Evolutionary conservation across 164 flowering plant species (phyloP).

Genomic region (Magnolia officinalis): DNA sequence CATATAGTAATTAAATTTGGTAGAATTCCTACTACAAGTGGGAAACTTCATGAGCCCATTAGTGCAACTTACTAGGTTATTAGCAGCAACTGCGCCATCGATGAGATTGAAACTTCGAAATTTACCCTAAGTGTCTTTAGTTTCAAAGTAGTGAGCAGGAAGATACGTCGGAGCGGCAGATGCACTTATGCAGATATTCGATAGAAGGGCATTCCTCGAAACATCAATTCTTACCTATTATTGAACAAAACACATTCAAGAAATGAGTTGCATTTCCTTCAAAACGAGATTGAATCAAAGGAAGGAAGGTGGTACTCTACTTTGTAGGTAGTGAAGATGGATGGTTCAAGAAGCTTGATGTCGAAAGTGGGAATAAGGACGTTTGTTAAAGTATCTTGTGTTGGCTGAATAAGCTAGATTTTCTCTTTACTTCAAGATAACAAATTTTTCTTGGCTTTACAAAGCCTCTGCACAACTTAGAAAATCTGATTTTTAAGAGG

Average conservation of each 20-base stretch:
- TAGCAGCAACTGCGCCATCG: conserved; percentile 51
- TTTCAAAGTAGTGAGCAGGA: conserved; percentile 17
- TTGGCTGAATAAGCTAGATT: no score
- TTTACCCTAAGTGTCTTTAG: conserved; percentile 22
- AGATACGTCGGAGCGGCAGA: conserved; percentile 29
- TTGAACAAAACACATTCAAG: not conserved
- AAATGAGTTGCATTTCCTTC: not conserved
- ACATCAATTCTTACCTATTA: conserved; percentile 18
- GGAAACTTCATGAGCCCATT: not conserved
- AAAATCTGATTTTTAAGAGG: no score
- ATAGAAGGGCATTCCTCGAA: conserved; percentile 25
- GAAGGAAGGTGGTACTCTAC: conserved; percentile 1
- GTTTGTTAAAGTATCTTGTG: conserved; percentile 17
- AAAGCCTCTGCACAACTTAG: no score
- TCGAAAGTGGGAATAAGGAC: conserved; percentile 22
- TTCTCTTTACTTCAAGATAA: no score
- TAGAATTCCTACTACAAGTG: not conserved
- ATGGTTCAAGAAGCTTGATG: conserved; percentile 26
- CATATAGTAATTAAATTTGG: not conserved
- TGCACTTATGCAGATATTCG: conserved; percentile 38
- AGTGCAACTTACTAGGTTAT: conserved; percentile 32
- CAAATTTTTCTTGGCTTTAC: no score
- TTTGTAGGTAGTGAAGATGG: conserved; percentile 27
- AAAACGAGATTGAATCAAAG: no score
- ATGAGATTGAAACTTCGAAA: conserved; percentile 23